Base-by-base conservation (phyloP, 495 filamentous ascomycete genomes). In the Hypoxylon perforatum region DNA sequence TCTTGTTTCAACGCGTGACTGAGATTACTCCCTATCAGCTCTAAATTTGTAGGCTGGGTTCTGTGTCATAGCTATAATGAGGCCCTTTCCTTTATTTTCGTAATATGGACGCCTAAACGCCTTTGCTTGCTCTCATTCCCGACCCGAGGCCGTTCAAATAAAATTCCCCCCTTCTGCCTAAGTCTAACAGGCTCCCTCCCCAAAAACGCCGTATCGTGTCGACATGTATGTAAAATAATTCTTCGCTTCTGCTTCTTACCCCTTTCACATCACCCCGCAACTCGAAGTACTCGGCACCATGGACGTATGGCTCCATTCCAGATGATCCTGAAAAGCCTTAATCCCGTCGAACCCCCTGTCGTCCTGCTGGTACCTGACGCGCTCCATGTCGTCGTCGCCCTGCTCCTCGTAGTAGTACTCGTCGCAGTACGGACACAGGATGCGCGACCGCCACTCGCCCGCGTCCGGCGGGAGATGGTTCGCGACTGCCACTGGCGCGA, bases 381-480 rank as follows among this genome's bases (percentile, higher is more conserved):
- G 65, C 45, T 79, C 66, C 57, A 79, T 75, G 39, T 84, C 81
- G 44, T 75, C 75, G 45, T 79, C 77, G 22, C 79, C 80, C 55
- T 79, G 75, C 51, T 81, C 80, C 36, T 80, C 62, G 63, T 82
- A 81, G 25, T 75, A 80, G 51, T 77, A 77, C 51, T 83, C 80
- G 50, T 82, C 81, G 67, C 81, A 84, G 48, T 75, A 79, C 30
- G 81, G 80, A 41, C 81, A 83, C 36, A 77, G 46, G 39, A 84
- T 60, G 19, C 73, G 69, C 18, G 80, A 76, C 59, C 70, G 75
- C 75, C 78, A 83, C 19, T 78, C 78, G 36, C 77, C 78, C 22
- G 54, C 45, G 8, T 73, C 70, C 0, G 81, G 81, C 14, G 78
- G 69, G 18, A 81, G 59, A 71, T 84, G 81, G 70, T 82, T 84